phyloP scores from a whole-genome alignment of 768 basidiomycete species.

The Hygrocybe coccinea region DNA sequence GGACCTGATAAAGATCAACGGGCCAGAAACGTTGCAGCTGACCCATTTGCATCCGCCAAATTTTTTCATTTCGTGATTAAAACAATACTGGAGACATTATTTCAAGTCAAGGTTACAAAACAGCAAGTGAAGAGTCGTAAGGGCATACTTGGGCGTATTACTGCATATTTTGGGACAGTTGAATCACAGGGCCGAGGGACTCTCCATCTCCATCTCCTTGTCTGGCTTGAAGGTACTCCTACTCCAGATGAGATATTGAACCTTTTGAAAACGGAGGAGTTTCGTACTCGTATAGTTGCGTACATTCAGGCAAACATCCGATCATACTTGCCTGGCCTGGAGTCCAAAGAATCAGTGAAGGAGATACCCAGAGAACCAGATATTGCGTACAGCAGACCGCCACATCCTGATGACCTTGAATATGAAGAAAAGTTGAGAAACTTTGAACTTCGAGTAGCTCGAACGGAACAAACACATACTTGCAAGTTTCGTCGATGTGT shows the following conservation, averaged over 20 bases:
- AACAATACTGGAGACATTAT: slow-evolving; percentile 26
- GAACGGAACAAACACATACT: slow-evolving; percentile 29
- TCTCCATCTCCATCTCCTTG: slow-evolving; percentile 33
- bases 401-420: slow-evolving; percentile 19
- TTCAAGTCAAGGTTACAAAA: slow-evolving; percentile 23
- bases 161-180: slow-evolving; percentile 34
- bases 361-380: slow-evolving; percentile 23
- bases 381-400: slow-evolving; percentile 31
- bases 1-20: slow-evolving; percentile 23
- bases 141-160: slow-evolving; percentile 31
- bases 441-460: slow-evolving; percentile 23
- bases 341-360: slow-evolving; percentile 19
- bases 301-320: slow-evolving; percentile 34
- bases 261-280: slow-evolving; percentile 22
- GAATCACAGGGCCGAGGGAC: slow-evolving; percentile 38
- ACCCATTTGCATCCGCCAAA: slow-evolving; percentile 36
- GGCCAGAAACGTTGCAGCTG: slow-evolving; percentile 29
- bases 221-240: slow-evolving; percentile 32
- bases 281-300: slow-evolving; percentile 20
- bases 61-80: slow-evolving; percentile 37
- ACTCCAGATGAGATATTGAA: slow-evolving; percentile 22
- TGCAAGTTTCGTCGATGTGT: slow-evolving; percentile 27
- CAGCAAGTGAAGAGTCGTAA: slow-evolving; percentile 14
- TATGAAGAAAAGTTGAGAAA: slow-evolving; percentile 15
- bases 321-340: slow-evolving; percentile 30